phyloP scores from a whole-genome alignment of 257 asterid species.

The Euphrasia confusa region DNA sequence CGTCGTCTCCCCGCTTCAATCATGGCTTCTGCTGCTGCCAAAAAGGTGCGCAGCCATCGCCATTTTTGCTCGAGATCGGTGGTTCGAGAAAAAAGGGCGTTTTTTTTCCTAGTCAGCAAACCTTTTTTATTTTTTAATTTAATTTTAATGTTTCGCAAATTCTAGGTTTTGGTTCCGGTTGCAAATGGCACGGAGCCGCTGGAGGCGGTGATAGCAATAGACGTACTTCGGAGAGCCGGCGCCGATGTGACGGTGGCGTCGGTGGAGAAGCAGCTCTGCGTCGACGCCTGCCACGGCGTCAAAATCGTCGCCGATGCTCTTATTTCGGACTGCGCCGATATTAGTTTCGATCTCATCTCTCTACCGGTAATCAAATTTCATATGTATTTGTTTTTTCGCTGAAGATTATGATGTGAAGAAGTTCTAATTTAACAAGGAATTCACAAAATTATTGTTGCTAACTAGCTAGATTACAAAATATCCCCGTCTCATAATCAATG shows the following conservation, averaged over 20 bases:
- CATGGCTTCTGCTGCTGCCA: conserved; percentile 76
- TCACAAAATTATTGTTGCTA: too few relatives aligned
- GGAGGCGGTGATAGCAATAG: conserved; percentile 85
- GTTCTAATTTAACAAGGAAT: too few relatives aligned
- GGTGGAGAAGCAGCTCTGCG: conserved; percentile 66
- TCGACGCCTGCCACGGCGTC: conserved; percentile 69
- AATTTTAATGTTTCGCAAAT: neutral
- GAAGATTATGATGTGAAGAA: too few relatives aligned
- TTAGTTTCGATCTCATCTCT: conserved; percentile 72
- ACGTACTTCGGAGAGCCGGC: conserved; percentile 86
- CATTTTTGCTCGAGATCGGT: conserved; percentile 7
- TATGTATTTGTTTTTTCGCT: neutral
- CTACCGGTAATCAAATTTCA: conserved; percentile 48
- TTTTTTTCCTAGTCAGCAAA: neutral
- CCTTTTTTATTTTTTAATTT: neutral
- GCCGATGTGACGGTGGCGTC: conserved; percentile 96
- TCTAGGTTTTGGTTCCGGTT: conserved; percentile 92
- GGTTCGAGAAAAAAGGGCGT: neutral
- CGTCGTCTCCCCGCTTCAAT: conserved; percentile 42
- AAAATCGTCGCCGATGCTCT: conserved; percentile 85
- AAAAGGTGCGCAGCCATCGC: conserved; percentile 29
- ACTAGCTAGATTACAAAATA: too few relatives aligned
- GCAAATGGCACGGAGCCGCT: conserved; percentile 95
- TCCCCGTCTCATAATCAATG: too few relatives aligned
- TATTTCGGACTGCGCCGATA: conserved; percentile 62